Evolutionary conservation across 116 monocot species (phyloP).

Genomic region (Cymodocea nodosa): DNA sequence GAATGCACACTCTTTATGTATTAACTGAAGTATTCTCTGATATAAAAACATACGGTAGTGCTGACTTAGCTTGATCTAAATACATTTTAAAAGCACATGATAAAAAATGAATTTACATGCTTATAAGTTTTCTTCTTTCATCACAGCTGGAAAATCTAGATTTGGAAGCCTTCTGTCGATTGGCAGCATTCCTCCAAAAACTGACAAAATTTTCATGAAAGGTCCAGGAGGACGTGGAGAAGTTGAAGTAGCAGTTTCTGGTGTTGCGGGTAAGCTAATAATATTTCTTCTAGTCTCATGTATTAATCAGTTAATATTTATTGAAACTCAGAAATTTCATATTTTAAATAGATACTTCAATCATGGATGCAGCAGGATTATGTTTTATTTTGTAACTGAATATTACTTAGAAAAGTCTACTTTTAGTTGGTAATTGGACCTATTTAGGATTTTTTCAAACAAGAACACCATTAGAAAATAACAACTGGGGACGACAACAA

Average conservation of each 20-base stretch:
- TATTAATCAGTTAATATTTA: background rate
- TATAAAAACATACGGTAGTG: background rate
- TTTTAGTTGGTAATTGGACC: too few relatives aligned
- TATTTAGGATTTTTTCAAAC: too few relatives aligned
- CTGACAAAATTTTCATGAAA: constrained; percentile 78
- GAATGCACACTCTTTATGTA: background rate
- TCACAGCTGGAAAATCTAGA: constrained; percentile 68
- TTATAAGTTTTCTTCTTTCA: background rate
- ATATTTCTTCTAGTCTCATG: background rate
- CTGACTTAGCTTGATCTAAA: too few relatives aligned
- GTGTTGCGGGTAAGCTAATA: constrained; percentile 56
- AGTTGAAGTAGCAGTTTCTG: constrained; percentile 98
- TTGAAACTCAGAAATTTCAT: background rate
- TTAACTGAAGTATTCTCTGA: background rate
- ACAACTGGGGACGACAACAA: too few relatives aligned
- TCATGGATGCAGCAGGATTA: too few relatives aligned
- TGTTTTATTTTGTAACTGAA: too few relatives aligned
- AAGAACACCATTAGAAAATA: too few relatives aligned
- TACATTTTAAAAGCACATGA: background rate
- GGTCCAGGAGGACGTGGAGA: constrained; percentile 95
- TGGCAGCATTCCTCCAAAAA: constrained; percentile 36
- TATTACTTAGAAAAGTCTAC: too few relatives aligned
- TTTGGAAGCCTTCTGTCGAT: constrained; percentile 67
- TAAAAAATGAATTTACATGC: too few relatives aligned
- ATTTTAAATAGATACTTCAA: background rate